phyloP scores from a whole-genome alignment of 495 filamentous ascomycete genomes.

The Hyaloscypha finlandica region DNA sequence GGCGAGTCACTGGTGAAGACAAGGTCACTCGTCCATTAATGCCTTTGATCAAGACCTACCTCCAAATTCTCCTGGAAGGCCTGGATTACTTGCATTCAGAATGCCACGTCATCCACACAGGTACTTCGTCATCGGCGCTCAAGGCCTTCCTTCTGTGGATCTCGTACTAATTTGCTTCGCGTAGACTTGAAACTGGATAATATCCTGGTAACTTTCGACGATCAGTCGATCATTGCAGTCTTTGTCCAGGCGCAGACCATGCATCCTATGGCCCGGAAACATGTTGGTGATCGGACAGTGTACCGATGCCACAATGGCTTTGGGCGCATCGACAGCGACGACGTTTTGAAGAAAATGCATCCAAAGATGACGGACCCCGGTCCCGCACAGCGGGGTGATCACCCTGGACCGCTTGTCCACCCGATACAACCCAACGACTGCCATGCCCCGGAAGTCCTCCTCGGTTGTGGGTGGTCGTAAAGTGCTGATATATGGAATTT shows the following conservation, averaged over 20 bases:
- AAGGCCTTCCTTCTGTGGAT: too few species aligned
- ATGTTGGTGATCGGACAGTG: conserved; percentile 39
- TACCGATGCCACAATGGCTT: conserved; percentile 47
- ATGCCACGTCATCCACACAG: conserved; percentile 42
- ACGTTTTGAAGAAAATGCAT: conserved; percentile 38
- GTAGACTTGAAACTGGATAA: conserved; percentile 52
- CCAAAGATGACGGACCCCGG: conserved; percentile 46
- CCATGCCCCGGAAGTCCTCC: conserved; percentile 43
- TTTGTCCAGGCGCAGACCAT: conserved; percentile 41
- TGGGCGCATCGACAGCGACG: conserved; percentile 22
- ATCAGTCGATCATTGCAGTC: conserved; percentile 43
- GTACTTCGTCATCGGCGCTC: conserved; percentile 19
- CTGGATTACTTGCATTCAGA: conserved; percentile 49
- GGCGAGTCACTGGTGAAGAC: conserved; percentile 37
- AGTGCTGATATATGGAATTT: conserved; percentile 47
- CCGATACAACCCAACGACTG: conserved; percentile 45
- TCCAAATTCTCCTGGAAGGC: conserved; percentile 43
- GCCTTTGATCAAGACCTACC: conserved; percentile 41
- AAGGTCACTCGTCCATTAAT: conserved; percentile 32
- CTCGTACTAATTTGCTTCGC: not conserved
- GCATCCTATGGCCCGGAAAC: conserved; percentile 44
- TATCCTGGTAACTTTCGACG: conserved; percentile 48
- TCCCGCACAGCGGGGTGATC: conserved; percentile 36
- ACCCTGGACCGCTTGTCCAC: conserved; percentile 41
- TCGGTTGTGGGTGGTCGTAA: conserved; percentile 39